Conservation (phyloP, 2,329 filamentous ascomycete species). For the Arthrobotrys megalospora region DNA sequence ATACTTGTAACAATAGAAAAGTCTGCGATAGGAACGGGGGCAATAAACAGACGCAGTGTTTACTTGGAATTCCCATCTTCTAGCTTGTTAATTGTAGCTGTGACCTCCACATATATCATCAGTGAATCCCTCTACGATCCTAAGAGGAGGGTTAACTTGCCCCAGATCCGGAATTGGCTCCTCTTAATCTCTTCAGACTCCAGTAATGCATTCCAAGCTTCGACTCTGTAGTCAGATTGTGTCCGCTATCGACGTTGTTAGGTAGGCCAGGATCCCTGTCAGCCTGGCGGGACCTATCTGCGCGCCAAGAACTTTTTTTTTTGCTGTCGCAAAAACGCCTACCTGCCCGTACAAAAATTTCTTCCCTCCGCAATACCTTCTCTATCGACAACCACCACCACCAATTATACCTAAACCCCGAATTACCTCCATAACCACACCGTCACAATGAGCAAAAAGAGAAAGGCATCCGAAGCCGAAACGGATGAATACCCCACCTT, state of each 20-base stretch:
- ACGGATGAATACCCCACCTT: constrained; percentile 36
- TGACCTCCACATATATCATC: too few species aligned
- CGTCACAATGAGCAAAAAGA: constrained; percentile 56
- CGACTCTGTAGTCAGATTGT: background rate
- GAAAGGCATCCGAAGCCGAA: constrained; percentile 56
- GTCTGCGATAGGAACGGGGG: background rate
- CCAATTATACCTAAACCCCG: constrained; percentile 3
- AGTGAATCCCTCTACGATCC: too few species aligned
- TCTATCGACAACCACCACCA: background rate
- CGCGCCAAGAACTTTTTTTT: constrained; percentile 35
- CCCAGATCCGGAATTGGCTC: too few species aligned
- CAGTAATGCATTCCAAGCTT: too few species aligned
- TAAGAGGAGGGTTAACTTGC: too few species aligned
- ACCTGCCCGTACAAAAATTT: constrained; percentile 28
- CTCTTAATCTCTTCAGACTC: too few species aligned
- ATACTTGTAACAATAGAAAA: constrained; percentile 27
- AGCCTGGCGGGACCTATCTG: constrained; percentile 12
- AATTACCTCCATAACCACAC: background rate
- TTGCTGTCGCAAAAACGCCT: constrained; percentile 39
- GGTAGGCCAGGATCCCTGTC: constrained; percentile 3
- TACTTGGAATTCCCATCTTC: background rate
- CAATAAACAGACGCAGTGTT: background rate
- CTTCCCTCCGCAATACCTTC: constrained; percentile 20
- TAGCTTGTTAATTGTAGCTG: too few species aligned
- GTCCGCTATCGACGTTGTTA: background rate